Evolutionary conservation across 1,139 yeast genomes (phyloP).

Genomic region (Suhomyces bolitotheri): DNA sequence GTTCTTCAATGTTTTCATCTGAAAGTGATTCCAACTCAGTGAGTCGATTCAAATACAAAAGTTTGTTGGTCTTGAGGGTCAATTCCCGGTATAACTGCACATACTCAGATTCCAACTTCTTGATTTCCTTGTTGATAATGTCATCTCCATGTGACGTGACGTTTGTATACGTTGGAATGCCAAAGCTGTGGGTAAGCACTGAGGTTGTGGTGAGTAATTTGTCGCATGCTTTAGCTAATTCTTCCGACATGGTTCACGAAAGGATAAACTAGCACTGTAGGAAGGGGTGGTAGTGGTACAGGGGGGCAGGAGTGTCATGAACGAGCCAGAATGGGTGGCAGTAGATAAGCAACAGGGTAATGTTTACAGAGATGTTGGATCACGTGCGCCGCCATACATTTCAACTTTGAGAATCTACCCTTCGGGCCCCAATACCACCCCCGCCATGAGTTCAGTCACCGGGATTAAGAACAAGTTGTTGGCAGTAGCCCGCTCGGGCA

Average conservation of each 20-base stretch:
- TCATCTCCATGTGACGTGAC: neutral
- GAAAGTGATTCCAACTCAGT: constrained; percentile 19
- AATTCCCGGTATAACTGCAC: constrained; percentile 23
- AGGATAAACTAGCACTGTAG: too few species aligned
- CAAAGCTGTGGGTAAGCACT: constrained; percentile 31
- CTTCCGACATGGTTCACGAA: constrained; percentile 11
- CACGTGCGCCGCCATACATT: constrained; percentile 1
- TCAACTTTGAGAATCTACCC: neutral
- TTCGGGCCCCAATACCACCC: neutral
- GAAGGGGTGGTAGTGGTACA: too few species aligned
- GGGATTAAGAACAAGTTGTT: constrained; percentile 19
- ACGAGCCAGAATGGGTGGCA: too few species aligned
- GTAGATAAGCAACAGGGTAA: too few species aligned
- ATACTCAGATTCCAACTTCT: constrained; percentile 25
- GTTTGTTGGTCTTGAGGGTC: constrained; percentile 26
- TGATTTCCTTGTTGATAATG: constrained; percentile 8
- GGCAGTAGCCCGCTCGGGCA: constrained; percentile 21
- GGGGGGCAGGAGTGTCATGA: too few species aligned
- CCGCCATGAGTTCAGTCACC: constrained; percentile 6
- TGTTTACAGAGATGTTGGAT: constrained; percentile 1
- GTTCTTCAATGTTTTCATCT: constrained; percentile 15
- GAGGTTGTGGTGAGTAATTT: constrained; percentile 21
- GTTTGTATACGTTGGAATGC: constrained; percentile 22
- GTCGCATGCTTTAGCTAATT: constrained; percentile 25
- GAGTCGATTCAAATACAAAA: constrained; percentile 33